Evolutionary conservation across 371 early-diverging fungal genomes (phyloP).

Genomic region (Basidiobolus meristosporus): DNA sequence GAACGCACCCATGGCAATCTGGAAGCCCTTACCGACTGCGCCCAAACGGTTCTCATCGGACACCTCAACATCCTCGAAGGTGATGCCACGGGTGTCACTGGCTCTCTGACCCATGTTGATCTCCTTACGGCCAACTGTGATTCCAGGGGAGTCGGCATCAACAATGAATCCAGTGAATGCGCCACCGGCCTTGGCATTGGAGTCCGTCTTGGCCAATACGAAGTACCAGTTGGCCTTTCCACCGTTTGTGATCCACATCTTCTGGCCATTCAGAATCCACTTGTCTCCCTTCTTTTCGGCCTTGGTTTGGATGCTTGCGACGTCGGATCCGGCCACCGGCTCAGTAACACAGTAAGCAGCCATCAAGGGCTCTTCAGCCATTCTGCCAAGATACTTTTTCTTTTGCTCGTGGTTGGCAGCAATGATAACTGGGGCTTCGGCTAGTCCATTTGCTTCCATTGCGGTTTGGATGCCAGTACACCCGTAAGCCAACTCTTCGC

Average conservation of each 20-base stretch:
- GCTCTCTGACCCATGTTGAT: constrained; percentile 94
- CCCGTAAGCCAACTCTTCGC: constrained; percentile 92
- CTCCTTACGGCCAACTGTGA: constrained; percentile 84
- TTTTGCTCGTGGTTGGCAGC: constrained; percentile 78
- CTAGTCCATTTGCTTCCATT: constrained; percentile 88
- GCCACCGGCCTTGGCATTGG: constrained; percentile 54
- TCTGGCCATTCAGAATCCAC: constrained; percentile 76
- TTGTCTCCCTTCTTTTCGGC: constrained; percentile 74
- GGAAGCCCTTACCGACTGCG: constrained; percentile 70
- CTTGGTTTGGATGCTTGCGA: constrained; percentile 69
- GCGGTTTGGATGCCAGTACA: constrained; percentile 95
- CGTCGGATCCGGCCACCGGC: constrained; percentile 88
- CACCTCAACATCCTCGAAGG: constrained; percentile 88
- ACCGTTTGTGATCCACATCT: constrained; percentile 95
- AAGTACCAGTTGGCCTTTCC: constrained; percentile 97
- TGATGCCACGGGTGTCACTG: constrained; percentile 84
- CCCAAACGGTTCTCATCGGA: constrained; percentile 68
- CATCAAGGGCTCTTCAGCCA: constrained; percentile 53
- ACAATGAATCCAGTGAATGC: constrained; percentile 95
- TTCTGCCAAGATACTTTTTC: constrained; percentile 81
- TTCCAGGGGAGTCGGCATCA: constrained; percentile 77
- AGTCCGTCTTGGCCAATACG: constrained; percentile 82
- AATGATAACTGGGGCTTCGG: constrained; percentile 81
- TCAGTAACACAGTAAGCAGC: constrained; percentile 91
- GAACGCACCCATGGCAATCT: constrained; percentile 94